Evolutionary conservation across 2,329 filamentous ascomycete species (phyloP).

Genomic region (Aspergillus proliferans): DNA sequence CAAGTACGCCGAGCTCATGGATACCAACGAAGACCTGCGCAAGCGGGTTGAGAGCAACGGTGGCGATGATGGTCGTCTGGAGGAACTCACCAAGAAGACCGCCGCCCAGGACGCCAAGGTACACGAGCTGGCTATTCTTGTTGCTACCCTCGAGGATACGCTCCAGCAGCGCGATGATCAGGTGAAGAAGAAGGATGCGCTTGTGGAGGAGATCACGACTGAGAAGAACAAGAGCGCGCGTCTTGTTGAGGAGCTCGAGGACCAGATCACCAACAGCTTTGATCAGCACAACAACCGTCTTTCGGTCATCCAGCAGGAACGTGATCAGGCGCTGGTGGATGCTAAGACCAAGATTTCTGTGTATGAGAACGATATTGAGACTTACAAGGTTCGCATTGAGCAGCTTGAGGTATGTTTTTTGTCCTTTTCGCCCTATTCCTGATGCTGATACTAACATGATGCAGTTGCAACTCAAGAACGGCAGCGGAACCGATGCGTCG

Average conservation of each 20-base stretch:
- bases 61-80: slow-evolving; percentile 29
- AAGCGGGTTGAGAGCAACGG: slow-evolving; percentile 33
- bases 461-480: slow-evolving; percentile 39
- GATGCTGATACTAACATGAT: slow-evolving; percentile 12
- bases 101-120: slow-evolving; percentile 48
- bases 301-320: slow-evolving; percentile 71
- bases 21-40: slow-evolving; percentile 33
- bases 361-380: slow-evolving; percentile 63
- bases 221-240: slow-evolving; percentile 87
- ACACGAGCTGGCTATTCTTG: slow-evolving; percentile 48
- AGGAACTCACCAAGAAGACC: slow-evolving; percentile 35
- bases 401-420: slow-evolving; percentile 62
- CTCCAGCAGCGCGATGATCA: slow-evolving; percentile 39
- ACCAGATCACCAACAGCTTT: slow-evolving; percentile 90
- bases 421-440: not conserved
- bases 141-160: slow-evolving; percentile 42
- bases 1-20: slow-evolving; percentile 38
- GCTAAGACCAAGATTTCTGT: slow-evolving; percentile 58
- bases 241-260: slow-evolving; percentile 90
- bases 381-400: slow-evolving; percentile 50
- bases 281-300: slow-evolving; percentile 91
- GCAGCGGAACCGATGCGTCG: slow-evolving; percentile 26
- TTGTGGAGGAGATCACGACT: slow-evolving; percentile 46
- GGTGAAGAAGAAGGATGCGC: slow-evolving; percentile 41
- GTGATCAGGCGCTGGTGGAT: slow-evolving; percentile 70